Evolutionary conservation across 1,284 basidiomycete genomes (phyloP).

Genomic region (Thecaphora thlaspeos): DNA sequence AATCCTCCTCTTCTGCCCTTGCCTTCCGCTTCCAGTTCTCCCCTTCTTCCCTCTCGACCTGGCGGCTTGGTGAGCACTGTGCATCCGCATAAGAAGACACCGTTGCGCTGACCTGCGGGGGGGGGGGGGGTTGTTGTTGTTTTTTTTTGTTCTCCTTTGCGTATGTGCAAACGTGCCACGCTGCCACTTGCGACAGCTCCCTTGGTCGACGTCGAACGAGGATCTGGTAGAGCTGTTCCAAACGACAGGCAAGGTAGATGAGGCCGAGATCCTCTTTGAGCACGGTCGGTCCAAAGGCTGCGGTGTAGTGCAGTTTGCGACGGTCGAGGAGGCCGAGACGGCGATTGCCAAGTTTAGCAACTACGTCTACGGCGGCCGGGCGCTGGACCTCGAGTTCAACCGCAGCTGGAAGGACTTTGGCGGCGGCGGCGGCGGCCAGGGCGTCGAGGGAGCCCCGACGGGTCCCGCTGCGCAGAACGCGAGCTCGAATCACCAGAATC

Average conservation of each 20-base stretch:
- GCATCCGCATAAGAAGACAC: too few relatives aligned
- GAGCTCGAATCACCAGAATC: too few relatives aligned
- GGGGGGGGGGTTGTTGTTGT: too few relatives aligned
- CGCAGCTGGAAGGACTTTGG: constrained; percentile 41
- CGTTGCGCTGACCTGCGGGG: too few relatives aligned
- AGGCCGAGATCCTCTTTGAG: constrained; percentile 91
- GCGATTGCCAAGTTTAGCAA: constrained; percentile 66
- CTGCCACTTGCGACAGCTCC: constrained; percentile 61
- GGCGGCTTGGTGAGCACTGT: too few relatives aligned
- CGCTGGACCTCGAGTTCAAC: constrained; percentile 49
- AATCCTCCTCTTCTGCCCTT: too few relatives aligned
- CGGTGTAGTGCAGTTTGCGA: constrained; percentile 92
- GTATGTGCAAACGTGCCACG: too few relatives aligned
- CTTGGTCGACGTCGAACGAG: constrained; percentile 98
- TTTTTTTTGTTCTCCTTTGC: too few relatives aligned
- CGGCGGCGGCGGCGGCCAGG: constrained; percentile 7
- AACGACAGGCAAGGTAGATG: constrained; percentile 89
- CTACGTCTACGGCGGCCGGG: constrained; percentile 50
- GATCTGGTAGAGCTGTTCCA: constrained; percentile 97
- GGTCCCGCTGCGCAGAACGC: too few relatives aligned
- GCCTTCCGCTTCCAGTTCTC: too few relatives aligned
- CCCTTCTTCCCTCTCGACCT: too few relatives aligned
- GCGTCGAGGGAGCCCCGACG: background rate
- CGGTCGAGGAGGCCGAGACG: constrained; percentile 82
- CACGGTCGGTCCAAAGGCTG: constrained; percentile 85